These are phyloP conservation scores for Fremontodendron californicum DNA, from an alignment of 345 rosid species.

Conservation along the genomic window DNA sequence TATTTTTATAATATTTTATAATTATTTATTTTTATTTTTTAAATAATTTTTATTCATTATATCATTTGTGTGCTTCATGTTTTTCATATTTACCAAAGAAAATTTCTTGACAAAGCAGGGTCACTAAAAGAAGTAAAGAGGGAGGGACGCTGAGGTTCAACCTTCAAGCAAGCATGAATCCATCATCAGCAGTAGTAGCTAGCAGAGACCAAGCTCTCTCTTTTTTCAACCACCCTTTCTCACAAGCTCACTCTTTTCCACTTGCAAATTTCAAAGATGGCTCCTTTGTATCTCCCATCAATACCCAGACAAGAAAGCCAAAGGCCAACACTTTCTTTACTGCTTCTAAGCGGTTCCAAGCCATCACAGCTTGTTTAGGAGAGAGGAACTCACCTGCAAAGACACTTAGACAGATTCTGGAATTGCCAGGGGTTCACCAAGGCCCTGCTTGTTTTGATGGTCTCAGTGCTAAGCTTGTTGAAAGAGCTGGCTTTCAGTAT, in stretches of 20 bases:
- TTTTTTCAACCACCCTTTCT: not conserved
- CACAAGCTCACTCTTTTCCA: not conserved
- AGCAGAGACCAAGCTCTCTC: constrained; percentile 13
- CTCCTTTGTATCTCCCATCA: not conserved
- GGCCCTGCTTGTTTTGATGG: constrained; percentile 97
- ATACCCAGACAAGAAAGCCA: not conserved
- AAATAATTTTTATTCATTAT: too few relatives aligned
- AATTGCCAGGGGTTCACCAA: constrained; percentile 72
- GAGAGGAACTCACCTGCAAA: constrained; percentile 30
- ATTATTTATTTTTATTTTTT: too few relatives aligned
- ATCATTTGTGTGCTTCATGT: too few relatives aligned
- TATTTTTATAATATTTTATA: too few relatives aligned
- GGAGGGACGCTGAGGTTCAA: not conserved
- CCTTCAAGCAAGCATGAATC: constrained; percentile 13
- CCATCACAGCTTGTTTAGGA: constrained; percentile 9
- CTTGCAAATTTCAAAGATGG: not conserved
- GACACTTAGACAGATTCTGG: constrained; percentile 52
- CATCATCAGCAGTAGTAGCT: not conserved
- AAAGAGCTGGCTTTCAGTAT: constrained; percentile 67
- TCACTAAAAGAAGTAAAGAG: not conserved
- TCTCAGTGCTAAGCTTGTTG: constrained; percentile 82
- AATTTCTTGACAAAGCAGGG: not conserved
- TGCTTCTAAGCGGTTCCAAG: not conserved
- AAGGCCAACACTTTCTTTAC: not conserved
- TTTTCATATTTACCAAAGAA: too few relatives aligned